Evolutionary conservation across 108 stramenopile species (phyloP).

Genomic region (Fragilaria radians): DNA sequence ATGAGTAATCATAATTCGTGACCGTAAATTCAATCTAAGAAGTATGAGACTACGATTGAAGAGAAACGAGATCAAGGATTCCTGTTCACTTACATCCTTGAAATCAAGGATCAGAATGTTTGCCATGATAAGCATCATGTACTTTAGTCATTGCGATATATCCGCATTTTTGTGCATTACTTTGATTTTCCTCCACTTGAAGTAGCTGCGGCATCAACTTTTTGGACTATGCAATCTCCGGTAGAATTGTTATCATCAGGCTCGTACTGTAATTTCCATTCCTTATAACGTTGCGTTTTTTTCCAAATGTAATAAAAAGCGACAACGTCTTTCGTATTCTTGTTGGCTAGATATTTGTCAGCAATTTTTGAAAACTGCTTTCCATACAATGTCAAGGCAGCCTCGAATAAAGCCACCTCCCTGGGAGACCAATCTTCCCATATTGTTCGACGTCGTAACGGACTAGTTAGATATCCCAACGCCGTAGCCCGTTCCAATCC

Average conservation of each 20-base stretch:
- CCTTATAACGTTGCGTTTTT: slow-evolving; percentile 87
- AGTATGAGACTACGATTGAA: too few relatives aligned
- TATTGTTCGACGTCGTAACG: slow-evolving; percentile 63
- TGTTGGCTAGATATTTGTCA: slow-evolving; percentile 60
- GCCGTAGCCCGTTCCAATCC: slow-evolving; percentile 52
- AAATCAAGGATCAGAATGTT: too few relatives aligned
- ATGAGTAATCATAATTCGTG: too few relatives aligned
- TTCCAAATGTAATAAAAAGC: slow-evolving; percentile 99
- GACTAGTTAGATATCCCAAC: slow-evolving; percentile 55
- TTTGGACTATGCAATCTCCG: background rate
- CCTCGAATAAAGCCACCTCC: slow-evolving; percentile 86
- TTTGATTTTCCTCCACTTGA: background rate
- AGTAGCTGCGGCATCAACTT: background rate
- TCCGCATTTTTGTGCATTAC: too few relatives aligned
- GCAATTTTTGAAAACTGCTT: slow-evolving; percentile 68
- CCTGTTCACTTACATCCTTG: too few relatives aligned
- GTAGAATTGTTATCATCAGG: slow-evolving; percentile 2
- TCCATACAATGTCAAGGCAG: slow-evolving; percentile 66
- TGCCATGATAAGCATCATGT: too few relatives aligned
- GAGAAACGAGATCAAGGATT: too few relatives aligned
- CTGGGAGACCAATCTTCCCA: slow-evolving; percentile 85
- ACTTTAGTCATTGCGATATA: too few relatives aligned
- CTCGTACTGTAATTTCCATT: slow-evolving; percentile 66
- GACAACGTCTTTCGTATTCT: slow-evolving; percentile 79
- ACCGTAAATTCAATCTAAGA: too few relatives aligned